Evolutionary conservation across 2,329 filamentous ascomycete genomes (phyloP).

Genomic region (Diaporthe citri): DNA sequence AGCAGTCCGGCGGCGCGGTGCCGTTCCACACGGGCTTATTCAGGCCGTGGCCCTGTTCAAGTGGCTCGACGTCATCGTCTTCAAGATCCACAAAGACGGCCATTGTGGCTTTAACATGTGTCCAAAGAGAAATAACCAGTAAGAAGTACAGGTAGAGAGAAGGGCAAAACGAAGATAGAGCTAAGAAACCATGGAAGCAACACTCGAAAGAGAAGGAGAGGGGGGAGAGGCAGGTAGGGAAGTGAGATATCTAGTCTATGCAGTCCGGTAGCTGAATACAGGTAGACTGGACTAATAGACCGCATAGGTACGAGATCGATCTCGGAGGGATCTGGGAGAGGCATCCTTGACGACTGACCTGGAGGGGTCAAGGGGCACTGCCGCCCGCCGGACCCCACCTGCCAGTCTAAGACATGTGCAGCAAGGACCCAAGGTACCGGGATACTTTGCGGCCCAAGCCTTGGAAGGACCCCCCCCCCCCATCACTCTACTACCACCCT

Average conservation of each 20-base stretch:
- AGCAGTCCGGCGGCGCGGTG: conserved; percentile 37
- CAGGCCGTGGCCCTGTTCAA: conserved; percentile 42
- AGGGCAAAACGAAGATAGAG: not conserved
- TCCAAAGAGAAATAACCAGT: not conserved
- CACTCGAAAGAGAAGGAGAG: not conserved
- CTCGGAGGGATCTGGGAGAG: conserved; percentile 24
- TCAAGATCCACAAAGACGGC: conserved; percentile 51
- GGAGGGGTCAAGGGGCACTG: conserved; percentile 23
- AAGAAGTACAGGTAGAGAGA: conserved; percentile 7
- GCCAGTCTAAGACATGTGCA: conserved; percentile 7
- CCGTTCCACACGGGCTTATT: conserved; percentile 46
- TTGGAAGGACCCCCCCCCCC: too few relatives aligned
- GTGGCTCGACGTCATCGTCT: conserved; percentile 48
- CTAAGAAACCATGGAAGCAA: conserved; percentile 11
- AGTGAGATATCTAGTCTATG: conserved; percentile 22
- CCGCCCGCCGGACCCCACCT: conserved; percentile 22
- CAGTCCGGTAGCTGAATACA: conserved; percentile 13
- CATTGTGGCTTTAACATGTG: conserved; percentile 43
- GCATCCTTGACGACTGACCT: conserved; percentile 12
- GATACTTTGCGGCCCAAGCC: not conserved
- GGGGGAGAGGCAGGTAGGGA: not conserved
- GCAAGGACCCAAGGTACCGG: not conserved
- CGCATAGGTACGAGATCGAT: not conserved
- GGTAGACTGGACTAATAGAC: conserved; percentile 2
- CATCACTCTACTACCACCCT: not conserved